Evolutionary conservation across 2,329 filamentous ascomycete species (phyloP).

Genomic region (Alternaria sp.): DNA sequence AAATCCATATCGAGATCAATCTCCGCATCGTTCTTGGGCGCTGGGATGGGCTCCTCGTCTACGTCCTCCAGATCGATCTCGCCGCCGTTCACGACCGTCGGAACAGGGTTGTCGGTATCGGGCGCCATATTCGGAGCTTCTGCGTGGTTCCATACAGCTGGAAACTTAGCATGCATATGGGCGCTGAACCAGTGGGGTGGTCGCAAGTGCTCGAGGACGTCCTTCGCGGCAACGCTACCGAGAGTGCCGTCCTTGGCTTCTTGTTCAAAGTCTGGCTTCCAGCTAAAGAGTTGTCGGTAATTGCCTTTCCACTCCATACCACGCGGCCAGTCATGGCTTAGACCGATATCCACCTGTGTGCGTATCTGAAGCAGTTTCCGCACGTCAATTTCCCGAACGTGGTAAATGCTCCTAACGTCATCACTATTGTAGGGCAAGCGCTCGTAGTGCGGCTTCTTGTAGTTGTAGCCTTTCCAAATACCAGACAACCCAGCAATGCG

Average conservation of each 20-base stretch:
- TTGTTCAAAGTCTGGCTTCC: slow-evolving; percentile 76
- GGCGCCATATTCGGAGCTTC: slow-evolving; percentile 59
- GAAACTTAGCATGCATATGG: slow-evolving; percentile 89
- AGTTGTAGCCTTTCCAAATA: slow-evolving; percentile 94
- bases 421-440: slow-evolving; percentile 81
- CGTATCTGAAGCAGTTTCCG: slow-evolving; percentile 84
- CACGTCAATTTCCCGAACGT: slow-evolving; percentile 88
- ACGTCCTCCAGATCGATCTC: slow-evolving; percentile 65
- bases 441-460: slow-evolving; percentile 83
- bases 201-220: slow-evolving; percentile 80
- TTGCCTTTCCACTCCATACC: slow-evolving; percentile 83
- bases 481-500: slow-evolving; percentile 90
- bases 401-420: slow-evolving; percentile 85
- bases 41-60: slow-evolving; percentile 52
- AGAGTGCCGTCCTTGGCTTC: slow-evolving; percentile 80
- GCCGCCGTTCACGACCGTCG: slow-evolving; percentile 63
- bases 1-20: slow-evolving; percentile 56
- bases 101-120: slow-evolving; percentile 4
- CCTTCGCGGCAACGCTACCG: slow-evolving; percentile 80
- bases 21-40: slow-evolving; percentile 43
- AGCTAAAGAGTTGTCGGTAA: slow-evolving; percentile 69
- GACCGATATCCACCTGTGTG: slow-evolving; percentile 87
- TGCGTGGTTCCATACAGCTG: slow-evolving; percentile 66
- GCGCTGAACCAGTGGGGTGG: slow-evolving; percentile 90
- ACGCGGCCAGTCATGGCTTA: slow-evolving; percentile 96